Conservation (phyloP, 1,284 basidiomycete species). For the Hypsizygus ulmarius region DNA sequence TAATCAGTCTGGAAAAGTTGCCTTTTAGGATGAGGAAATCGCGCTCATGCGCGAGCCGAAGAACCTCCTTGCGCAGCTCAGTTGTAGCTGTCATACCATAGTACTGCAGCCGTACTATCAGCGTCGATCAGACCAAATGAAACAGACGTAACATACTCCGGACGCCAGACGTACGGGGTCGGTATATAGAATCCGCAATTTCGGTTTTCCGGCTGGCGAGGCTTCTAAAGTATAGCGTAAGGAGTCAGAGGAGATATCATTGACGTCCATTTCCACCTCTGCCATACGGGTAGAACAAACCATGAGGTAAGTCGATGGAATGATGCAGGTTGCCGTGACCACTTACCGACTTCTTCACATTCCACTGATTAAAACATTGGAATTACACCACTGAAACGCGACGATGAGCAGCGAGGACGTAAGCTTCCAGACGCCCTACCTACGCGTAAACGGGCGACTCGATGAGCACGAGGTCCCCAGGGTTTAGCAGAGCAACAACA, state of each 20-base stretch:
- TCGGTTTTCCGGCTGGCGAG: constrained; percentile 74
- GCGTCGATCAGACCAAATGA: background rate
- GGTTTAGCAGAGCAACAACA: constrained; percentile 48
- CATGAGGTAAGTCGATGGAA: background rate
- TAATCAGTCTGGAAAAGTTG: constrained; percentile 23
- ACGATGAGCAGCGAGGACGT: constrained; percentile 9
- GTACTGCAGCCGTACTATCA: constrained; percentile 80
- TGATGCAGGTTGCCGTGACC: background rate
- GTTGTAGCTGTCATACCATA: constrained; percentile 72
- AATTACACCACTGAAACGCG: constrained; percentile 52
- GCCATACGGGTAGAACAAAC: constrained; percentile 7
- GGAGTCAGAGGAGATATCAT: constrained; percentile 68
- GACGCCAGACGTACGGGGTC: constrained; percentile 54
- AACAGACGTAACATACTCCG: background rate
- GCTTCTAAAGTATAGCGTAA: constrained; percentile 68
- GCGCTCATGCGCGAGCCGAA: constrained; percentile 72
- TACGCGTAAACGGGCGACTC: constrained; percentile 88
- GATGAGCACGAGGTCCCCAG: constrained; percentile 74
- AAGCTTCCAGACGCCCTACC: constrained; percentile 24
- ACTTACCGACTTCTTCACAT: constrained; percentile 64
- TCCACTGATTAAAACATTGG: constrained; percentile 58
- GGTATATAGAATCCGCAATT: constrained; percentile 84
- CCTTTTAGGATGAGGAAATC: constrained; percentile 87
- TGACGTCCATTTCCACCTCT: constrained; percentile 80
- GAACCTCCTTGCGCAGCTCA: constrained; percentile 75